Evolutionary conservation across 2,329 filamentous ascomycete species (phyloP).

Genomic region (Beauveria bassiana): DNA sequence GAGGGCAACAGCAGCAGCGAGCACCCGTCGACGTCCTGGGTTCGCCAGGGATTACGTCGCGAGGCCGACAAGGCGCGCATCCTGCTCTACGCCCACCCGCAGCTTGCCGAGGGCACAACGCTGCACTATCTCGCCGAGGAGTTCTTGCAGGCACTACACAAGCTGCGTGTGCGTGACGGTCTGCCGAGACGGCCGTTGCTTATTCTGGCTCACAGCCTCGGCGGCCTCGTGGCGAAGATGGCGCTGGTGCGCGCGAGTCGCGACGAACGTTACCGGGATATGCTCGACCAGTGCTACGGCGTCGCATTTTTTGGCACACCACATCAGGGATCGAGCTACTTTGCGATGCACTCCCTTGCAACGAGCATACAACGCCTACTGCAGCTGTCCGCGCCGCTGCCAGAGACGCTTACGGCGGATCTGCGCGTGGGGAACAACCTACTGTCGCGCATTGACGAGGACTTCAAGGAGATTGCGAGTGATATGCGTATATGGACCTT

Average conservation of each 20-base stretch:
- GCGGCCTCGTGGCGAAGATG: conserved; percentile 52
- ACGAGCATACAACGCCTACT: conserved; percentile 46
- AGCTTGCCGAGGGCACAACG: conserved; percentile 32
- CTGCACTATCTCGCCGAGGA: conserved; percentile 38
- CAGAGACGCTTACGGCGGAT: conserved; percentile 40
- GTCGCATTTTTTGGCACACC: conserved; percentile 54
- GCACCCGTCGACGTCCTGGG: conserved; percentile 36
- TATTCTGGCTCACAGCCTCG: conserved; percentile 54
- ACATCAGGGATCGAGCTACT: conserved; percentile 55
- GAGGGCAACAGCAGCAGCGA: conserved; percentile 19
- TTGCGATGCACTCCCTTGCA: conserved; percentile 50
- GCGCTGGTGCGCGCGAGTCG: conserved; percentile 42
- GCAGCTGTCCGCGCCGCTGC: conserved; percentile 42
- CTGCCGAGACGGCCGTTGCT: conserved; percentile 42
- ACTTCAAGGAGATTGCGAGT: conserved; percentile 47
- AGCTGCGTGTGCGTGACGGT: conserved; percentile 25
- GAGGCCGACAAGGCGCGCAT: conserved; percentile 41
- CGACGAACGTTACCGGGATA: conserved; percentile 29
- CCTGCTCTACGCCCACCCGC: conserved; percentile 43
- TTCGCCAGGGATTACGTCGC: conserved; percentile 43
- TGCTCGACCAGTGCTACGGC: conserved; percentile 51
- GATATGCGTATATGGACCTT: conserved; percentile 56
- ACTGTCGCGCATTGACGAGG: conserved; percentile 42
- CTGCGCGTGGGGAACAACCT: conserved; percentile 42
- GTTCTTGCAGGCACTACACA: conserved; percentile 35